Conservation (phyloP, 108 stramenopile genomes). For the Cylindrotheca closterium region DNA sequence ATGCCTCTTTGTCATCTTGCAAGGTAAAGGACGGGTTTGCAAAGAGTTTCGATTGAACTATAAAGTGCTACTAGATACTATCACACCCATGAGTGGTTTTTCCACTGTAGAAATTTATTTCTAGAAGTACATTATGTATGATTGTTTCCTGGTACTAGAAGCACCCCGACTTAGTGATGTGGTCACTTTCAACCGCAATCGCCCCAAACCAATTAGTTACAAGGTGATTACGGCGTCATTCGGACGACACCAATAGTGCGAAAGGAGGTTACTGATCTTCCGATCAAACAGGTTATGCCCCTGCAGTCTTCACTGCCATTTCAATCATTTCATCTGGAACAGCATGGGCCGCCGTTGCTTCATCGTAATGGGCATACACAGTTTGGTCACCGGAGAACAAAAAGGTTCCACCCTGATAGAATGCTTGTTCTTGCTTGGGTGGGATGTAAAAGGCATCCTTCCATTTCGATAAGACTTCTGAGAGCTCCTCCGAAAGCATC, state of each 20-base stretch:
- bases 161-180: too few relatives aligned
- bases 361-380: slow-evolving; percentile 77
- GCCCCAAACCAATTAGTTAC: background rate
- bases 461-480: slow-evolving; percentile 71
- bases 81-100: too few relatives aligned
- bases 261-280: background rate
- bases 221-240: background rate
- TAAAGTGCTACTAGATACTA: background rate
- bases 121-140: background rate
- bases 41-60: background rate
- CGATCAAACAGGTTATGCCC: background rate
- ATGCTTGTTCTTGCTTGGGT: slow-evolving; percentile 70
- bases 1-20: background rate
- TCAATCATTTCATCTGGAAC: slow-evolving; percentile 39
- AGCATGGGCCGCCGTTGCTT: slow-evolving; percentile 65
- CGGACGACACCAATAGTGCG: background rate
- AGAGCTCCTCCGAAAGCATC: slow-evolving; percentile 34
- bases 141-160: background rate
- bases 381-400: slow-evolving; percentile 57
- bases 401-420: slow-evolving; percentile 74
- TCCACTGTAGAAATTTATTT: background rate
- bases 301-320: slow-evolving; percentile 31
- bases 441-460: slow-evolving; percentile 69
- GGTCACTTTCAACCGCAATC: background rate
- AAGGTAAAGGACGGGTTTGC: background rate